Evolutionary conservation across 2,329 filamentous ascomycete genomes (phyloP), one percentile per base, ranked within the genome.

Genomic region (Cryphonectria radicalis): DNA sequence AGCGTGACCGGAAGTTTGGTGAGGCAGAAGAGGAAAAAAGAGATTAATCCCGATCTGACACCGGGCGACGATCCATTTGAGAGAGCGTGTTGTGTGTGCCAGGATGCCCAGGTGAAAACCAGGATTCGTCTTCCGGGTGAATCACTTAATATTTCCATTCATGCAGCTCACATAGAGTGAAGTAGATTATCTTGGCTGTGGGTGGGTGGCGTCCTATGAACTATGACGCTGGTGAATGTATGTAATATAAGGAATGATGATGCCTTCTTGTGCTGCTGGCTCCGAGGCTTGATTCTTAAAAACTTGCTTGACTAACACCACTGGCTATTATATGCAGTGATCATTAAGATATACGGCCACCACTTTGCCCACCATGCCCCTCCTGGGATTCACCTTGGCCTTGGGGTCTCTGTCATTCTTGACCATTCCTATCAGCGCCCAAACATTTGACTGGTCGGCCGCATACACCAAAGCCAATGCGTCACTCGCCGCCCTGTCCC

Each of bases 401-500:
- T 19, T 64, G 11, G 62, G 62, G 46, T 70, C 66, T 25, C 42
- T 43, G 42, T 63, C 88, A 1, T 81, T 87, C 13, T 88, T 89
- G 1, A 81, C 79, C 65, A 88, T 88, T 22, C 89, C 89, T n/a
- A 86, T 85, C 0, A 80, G 40, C 17, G 69, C 85, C 37, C 75
- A 82, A 63, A 70, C 66, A n/a, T 68, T 68, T 14, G 79, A 81
- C 63, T 96, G 93, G 93, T 84, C 84, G 35, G 84, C 90, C 14
- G 92, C 91, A 69, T 93, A 94, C 78, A 80, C 83, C 63, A 93
- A 93, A 78, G 93, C 93, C 0, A 86, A 89, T 19, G 82, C 86
- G 5, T 81, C 95, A 73, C 87, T 97, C 4, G 84, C 85, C 46
- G 87, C 89, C 77, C 90, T 97, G 84, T 92, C 89, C 14, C 84